Evolutionary conservation across 2,329 filamentous ascomycete genomes (phyloP).

Genomic region (Calonectria crousiana): DNA sequence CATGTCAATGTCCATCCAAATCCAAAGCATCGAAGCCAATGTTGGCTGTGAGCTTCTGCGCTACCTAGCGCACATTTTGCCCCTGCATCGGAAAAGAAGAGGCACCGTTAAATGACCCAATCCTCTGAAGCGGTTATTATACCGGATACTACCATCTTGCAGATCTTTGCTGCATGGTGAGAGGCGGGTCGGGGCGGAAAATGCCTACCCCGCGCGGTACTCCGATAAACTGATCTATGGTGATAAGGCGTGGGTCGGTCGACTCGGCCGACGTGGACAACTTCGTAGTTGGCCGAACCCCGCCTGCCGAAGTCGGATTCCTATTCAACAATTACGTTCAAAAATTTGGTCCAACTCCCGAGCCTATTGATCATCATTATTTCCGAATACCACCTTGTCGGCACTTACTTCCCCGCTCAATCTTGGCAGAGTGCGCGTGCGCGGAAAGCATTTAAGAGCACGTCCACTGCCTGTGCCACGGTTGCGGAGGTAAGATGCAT

Average conservation of each 20-base stretch:
- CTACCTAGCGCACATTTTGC: not conserved
- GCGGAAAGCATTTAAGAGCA: not conserved
- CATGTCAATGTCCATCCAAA: not conserved
- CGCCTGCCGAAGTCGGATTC: slow-evolving; percentile 3
- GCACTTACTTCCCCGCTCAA: not conserved
- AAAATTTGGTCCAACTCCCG: not conserved
- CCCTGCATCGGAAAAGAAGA: not conserved
- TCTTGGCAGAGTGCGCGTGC: not conserved
- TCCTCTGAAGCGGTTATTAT: not conserved
- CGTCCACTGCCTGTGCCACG: not conserved
- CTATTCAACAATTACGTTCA: not conserved
- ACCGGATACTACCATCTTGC: not conserved
- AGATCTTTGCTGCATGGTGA: not conserved
- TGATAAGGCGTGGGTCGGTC: slow-evolving; percentile 10
- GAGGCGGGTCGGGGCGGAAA: not conserved
- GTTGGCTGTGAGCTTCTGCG: not conserved
- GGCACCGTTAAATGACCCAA: not conserved
- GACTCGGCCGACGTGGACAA: slow-evolving; percentile 8
- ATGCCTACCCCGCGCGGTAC: not conserved
- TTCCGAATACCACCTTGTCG: not conserved
- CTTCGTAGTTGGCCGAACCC: slow-evolving; percentile 2
- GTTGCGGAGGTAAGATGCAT: not conserved
- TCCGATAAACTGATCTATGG: not conserved
- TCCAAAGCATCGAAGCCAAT: not conserved
- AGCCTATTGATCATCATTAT: not conserved